Conservation (phyloP, 2,329 filamentous ascomycete species). For the Hymenoscyphus repandus region DNA sequence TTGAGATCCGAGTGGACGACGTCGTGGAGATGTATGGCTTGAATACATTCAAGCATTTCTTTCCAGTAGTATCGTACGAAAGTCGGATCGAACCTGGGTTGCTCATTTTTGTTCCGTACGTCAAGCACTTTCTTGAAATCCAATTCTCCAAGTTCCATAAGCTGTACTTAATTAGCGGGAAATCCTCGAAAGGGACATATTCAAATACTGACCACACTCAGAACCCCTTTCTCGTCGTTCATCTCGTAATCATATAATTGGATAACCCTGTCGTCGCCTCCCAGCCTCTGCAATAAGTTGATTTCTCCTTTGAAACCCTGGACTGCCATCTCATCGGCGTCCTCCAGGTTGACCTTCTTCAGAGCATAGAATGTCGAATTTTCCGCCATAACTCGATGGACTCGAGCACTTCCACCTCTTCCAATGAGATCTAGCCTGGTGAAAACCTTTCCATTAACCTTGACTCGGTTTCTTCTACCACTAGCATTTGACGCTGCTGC, state of each 20-base stretch:
- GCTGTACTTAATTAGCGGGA: constrained; percentile 41
- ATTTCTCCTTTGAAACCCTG: constrained; percentile 93
- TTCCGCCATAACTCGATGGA: constrained; percentile 94
- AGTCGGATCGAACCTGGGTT: constrained; percentile 74
- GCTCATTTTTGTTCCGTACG: constrained; percentile 64
- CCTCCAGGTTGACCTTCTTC: constrained; percentile 86
- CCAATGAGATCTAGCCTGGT: constrained; percentile 87
- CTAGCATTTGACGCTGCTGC: constrained; percentile 64
- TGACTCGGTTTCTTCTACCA: constrained; percentile 74
- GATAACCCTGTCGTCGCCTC: constrained; percentile 84
- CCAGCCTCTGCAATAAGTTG: constrained; percentile 76
- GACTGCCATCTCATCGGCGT: constrained; percentile 78
- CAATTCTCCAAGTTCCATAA: constrained; percentile 96
- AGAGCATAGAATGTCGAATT: constrained; percentile 93
- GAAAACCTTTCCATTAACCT: constrained; percentile 87
- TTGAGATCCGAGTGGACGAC: constrained; percentile 97
- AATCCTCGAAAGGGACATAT: not conserved
- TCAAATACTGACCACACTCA: constrained; percentile 65
- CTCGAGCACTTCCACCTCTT: constrained; percentile 86
- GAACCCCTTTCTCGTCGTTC: constrained; percentile 82
- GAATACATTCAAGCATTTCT: constrained; percentile 95
- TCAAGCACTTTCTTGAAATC: constrained; percentile 85
- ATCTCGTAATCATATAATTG: constrained; percentile 88
- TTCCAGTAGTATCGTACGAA: constrained; percentile 99
- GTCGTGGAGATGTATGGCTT: constrained; percentile 81